phyloP scores from a whole-genome alignment of 2,329 filamentous ascomycete species.

The Ceratocystis huliohia region DNA sequence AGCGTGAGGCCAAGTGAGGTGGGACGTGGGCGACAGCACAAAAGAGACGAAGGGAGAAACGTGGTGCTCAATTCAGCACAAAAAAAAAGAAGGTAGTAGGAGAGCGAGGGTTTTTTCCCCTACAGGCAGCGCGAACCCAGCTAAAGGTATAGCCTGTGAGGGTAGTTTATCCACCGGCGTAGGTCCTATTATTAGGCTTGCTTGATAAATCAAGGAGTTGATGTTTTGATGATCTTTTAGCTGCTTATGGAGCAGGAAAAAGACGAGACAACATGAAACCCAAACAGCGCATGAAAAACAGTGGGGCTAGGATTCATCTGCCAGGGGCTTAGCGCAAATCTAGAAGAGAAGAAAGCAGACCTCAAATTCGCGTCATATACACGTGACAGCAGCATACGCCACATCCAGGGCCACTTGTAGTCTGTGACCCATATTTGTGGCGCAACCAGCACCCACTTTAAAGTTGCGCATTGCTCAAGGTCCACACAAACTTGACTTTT shows the following conservation, averaged over 20 bases:
- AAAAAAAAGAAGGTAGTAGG: not conserved
- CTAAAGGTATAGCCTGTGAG: conserved; percentile 6
- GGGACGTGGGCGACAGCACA: not conserved
- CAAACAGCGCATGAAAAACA: conserved; percentile 11
- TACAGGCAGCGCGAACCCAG: not conserved
- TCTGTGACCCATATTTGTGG: not conserved
- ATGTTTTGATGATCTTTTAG: conserved; percentile 12
- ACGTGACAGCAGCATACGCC: conserved; percentile 13
- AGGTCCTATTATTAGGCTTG: conserved; percentile 9
- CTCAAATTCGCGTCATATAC: conserved; percentile 10
- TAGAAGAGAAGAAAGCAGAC: conserved; percentile 9
- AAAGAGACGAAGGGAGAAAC: conserved; percentile 6
- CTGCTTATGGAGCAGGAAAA: not conserved
- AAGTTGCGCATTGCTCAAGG: not conserved
- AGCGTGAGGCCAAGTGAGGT: not conserved
- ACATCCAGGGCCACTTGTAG: not conserved
- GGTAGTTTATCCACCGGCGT: not conserved
- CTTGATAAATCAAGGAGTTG: conserved; percentile 6
- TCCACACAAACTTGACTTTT: conserved; percentile 20
- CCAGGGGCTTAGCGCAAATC: conserved; percentile 15
- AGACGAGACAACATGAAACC: conserved; percentile 10
- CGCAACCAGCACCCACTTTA: conserved; percentile 5
- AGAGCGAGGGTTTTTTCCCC: not conserved
- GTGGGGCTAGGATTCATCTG: conserved; percentile 17
- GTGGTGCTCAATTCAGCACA: not conserved